Evolutionary conservation across 2,329 filamentous ascomycete species (phyloP).

Genomic region (Cytospora mali): DNA sequence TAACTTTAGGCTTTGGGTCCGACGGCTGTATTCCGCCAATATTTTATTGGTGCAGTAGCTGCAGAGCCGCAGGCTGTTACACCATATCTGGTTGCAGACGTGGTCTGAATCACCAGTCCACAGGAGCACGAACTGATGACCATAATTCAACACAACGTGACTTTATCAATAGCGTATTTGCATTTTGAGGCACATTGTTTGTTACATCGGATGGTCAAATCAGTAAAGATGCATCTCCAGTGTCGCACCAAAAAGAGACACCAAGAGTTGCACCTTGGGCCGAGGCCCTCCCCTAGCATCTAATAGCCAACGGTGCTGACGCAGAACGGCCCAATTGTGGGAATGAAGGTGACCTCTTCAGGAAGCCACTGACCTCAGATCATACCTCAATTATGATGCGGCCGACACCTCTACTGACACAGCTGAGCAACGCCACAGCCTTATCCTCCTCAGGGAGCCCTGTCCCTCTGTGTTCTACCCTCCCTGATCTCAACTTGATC

Average conservation of each 20-base stretch:
- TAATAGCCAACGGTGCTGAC: no score
- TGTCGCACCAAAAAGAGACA: not conserved
- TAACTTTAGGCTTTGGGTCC: no score
- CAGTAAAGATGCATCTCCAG: not conserved
- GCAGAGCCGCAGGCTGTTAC: no score
- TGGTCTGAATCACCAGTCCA: no score
- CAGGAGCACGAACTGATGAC: not conserved
- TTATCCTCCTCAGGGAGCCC: slow-evolving; percentile 51
- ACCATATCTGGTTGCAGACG: no score
- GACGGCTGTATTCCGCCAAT: no score
- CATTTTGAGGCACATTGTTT: not conserved
- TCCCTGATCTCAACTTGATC: slow-evolving; percentile 45
- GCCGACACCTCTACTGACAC: slow-evolving; percentile 56
- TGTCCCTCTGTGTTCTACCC: slow-evolving; percentile 53
- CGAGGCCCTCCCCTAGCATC: no score
- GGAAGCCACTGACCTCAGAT: slow-evolving; percentile 9
- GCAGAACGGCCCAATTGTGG: not conserved
- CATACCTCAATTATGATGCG: slow-evolving; percentile 52
- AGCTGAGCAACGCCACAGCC: slow-evolving; percentile 48
- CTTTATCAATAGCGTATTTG: not conserved
- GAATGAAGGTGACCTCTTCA: not conserved
- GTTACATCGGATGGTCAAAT: not conserved
- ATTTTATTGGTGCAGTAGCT: no score
- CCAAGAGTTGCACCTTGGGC: not conserved
- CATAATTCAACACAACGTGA: not conserved